Evolutionary conservation across 352 stramenopile species (phyloP).

Genomic region (Phytophthora ramorum): DNA sequence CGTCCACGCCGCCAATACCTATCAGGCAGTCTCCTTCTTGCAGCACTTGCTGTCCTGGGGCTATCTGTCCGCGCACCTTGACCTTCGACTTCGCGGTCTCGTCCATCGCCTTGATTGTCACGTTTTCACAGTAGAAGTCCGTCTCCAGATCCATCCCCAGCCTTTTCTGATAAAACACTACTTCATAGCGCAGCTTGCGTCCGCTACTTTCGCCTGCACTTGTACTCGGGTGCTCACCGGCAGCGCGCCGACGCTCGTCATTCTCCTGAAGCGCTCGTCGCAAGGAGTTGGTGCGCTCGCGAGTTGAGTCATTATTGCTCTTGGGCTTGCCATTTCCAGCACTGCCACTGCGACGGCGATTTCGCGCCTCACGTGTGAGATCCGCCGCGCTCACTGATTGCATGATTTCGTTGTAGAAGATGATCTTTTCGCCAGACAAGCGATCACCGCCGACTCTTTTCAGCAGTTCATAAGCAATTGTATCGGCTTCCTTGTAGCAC

Average conservation of each 20-base stretch:
- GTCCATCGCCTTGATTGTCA: constrained; percentile 85
- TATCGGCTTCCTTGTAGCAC: constrained; percentile 90
- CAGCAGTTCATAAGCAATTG: constrained; percentile 86
- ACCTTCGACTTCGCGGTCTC: constrained; percentile 53
- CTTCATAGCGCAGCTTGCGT: constrained; percentile 80
- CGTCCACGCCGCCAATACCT: constrained; percentile 78
- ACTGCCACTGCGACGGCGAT: constrained; percentile 47
- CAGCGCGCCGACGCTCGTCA: constrained; percentile 57
- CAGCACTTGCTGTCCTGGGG: constrained; percentile 62
- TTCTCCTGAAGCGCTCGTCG: constrained; percentile 73
- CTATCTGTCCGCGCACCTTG: constrained; percentile 67
- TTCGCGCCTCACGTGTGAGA: constrained; percentile 78
- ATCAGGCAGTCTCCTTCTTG: constrained; percentile 84
- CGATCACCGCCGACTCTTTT: constrained; percentile 74
- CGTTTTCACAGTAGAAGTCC: constrained; percentile 91
- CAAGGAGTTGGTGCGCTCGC: constrained; percentile 74
- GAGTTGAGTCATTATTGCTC: constrained; percentile 63
- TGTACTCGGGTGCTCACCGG: constrained; percentile 32
- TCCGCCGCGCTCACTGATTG: constrained; percentile 78
- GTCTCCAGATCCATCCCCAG: constrained; percentile 88
- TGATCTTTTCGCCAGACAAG: constrained; percentile 84
- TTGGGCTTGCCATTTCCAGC: constrained; percentile 42
- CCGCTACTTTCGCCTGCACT: constrained; percentile 32
- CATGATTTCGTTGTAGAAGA: constrained; percentile 90
- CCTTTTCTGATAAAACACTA: constrained; percentile 84